These are phyloP conservation scores for Hyaloscypha bicolor DNA, from an alignment of 495 filamentous ascomycete genomes.

Conservation along the genomic window DNA sequence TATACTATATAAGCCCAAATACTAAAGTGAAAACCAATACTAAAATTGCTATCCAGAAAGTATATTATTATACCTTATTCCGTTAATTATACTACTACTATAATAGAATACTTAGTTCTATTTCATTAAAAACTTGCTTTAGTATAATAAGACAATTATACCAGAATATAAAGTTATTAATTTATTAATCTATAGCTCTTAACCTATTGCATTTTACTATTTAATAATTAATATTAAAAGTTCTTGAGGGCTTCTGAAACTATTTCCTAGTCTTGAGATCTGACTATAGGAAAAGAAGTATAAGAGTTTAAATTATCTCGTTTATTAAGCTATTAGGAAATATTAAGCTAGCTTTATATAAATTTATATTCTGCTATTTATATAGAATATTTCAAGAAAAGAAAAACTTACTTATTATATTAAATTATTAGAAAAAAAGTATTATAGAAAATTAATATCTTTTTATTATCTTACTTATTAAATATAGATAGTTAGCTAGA, in stretches of 20 bases:
- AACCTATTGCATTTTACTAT: slow-evolving; percentile 32
- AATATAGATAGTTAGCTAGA: slow-evolving; percentile 44
- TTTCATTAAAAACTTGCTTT: slow-evolving; percentile 54
- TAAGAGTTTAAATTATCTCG: slow-evolving; percentile 49
- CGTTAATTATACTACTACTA: slow-evolving; percentile 57
- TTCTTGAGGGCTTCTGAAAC: slow-evolving; percentile 32
- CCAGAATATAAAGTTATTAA: slow-evolving; percentile 53
- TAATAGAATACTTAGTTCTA: slow-evolving; percentile 43
- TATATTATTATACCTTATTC: slow-evolving; percentile 54
- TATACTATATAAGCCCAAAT: slow-evolving; percentile 52
- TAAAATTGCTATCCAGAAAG: slow-evolving; percentile 55
- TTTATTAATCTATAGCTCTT: slow-evolving; percentile 39
- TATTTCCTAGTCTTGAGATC: slow-evolving; percentile 34
- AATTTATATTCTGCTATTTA: too few species aligned
- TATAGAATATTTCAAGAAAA: background rate
- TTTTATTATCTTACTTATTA: slow-evolving; percentile 38
- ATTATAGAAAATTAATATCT: slow-evolving; percentile 8
- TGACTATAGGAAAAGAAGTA: slow-evolving; percentile 47
- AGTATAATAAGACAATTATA: slow-evolving; percentile 52
- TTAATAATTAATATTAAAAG: slow-evolving; percentile 31
- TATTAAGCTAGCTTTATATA: slow-evolving; percentile 5
- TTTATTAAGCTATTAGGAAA: slow-evolving; percentile 42
- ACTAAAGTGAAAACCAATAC: slow-evolving; percentile 50
- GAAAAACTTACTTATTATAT: background rate
- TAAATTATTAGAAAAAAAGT: slow-evolving; percentile 6